Evolutionary conservation across 2,329 filamentous ascomycete species (phyloP), one percentile per base, ranked within the genome.

Genomic region (Arthrobotrys sphaeroides): DNA sequence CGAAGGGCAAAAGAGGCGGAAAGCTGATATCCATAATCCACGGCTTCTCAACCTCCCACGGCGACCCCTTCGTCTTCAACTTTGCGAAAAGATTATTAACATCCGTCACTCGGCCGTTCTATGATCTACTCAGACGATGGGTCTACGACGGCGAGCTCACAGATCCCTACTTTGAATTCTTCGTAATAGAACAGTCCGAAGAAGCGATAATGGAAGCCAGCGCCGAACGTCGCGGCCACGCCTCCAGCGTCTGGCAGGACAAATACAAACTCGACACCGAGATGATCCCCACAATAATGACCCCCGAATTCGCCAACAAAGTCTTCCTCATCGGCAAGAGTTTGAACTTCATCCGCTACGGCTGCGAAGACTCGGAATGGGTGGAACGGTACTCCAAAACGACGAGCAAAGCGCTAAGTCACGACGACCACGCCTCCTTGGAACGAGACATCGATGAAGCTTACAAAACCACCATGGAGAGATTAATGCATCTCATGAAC

Each of bases 291-390:
- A 94, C 90, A 43, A 98, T 98, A 80, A 93, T 97, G 79, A 96
- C 93, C 0, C 87, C 91, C 47, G 94, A 97, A 76, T 97, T 99
- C 83, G 93, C 95, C 0, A 92, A 95, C 79, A 97, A 97, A 81
- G 92, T 99, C 4, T 98, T 98, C 80, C 84, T 99, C 5, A 99
- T 99, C 79, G 95, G 95, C 68, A 99, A 99, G 82, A 97, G 94
- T 2, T 87, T 99, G 65, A 99, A 99, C 83, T 99, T 99, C 83
- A 97, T 99, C 81, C 90, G 95, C 22, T 94, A 97, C 82, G 94
- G 93, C 78, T 99, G 95, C 81, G 91, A 91, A 6, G 96, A 99
- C 82, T 92, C 93, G 22, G 89, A 90, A 31, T 99, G 95, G 95
- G 95, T 99, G 1, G 94, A 97, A 81, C 90, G 90, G 31, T 98